These are phyloP conservation scores for Trametes cubensis DNA, from an alignment of 768 basidiomycete species.

Conservation along the genomic window DNA sequence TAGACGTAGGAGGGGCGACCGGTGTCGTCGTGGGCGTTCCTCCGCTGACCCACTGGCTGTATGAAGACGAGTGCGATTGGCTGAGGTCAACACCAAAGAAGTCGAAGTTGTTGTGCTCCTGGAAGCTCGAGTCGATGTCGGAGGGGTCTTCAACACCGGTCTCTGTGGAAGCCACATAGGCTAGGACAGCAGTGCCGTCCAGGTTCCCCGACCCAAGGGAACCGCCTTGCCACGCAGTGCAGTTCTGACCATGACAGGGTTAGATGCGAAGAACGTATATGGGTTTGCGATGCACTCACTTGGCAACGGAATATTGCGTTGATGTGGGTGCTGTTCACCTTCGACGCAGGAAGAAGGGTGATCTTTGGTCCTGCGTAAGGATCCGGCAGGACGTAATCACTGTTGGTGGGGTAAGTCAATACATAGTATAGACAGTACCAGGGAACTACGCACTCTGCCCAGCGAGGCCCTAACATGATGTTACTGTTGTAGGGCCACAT, in stretches of 20 bases:
- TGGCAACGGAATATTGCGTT: conserved; percentile 37
- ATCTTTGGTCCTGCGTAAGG: conserved; percentile 31
- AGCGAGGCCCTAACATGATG: conserved; percentile 32
- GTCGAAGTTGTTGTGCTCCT: conserved; percentile 33
- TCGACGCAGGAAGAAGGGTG: conserved; percentile 31
- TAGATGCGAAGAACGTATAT: background rate
- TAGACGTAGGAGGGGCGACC: conserved; percentile 2
- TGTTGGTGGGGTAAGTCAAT: background rate
- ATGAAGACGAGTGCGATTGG: conserved; percentile 27
- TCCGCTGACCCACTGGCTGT: conserved; percentile 27
- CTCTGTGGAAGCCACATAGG: conserved; percentile 31
- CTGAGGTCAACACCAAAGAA: conserved; percentile 35
- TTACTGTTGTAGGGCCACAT: conserved; percentile 31
- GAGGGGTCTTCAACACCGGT: conserved; percentile 30
- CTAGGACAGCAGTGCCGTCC: conserved; percentile 30
- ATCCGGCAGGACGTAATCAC: conserved; percentile 32
- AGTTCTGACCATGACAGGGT: conserved; percentile 26
- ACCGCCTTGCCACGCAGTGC: conserved; percentile 34
- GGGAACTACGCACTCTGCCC: conserved; percentile 28
- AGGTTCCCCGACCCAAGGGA: conserved; percentile 32
- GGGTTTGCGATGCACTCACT: conserved; percentile 15
- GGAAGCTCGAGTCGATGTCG: conserved; percentile 32
- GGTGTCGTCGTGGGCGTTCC: conserved; percentile 14
- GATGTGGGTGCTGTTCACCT: conserved; percentile 33
- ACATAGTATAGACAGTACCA: background rate